A percentile compares a stretch with the other conserved stretches of the same genome.
These are phyloP conservation scores for Akebia trifoliata DNA, from an alignment of 164 flowering plant species.

Conservation along the genomic window DNA sequence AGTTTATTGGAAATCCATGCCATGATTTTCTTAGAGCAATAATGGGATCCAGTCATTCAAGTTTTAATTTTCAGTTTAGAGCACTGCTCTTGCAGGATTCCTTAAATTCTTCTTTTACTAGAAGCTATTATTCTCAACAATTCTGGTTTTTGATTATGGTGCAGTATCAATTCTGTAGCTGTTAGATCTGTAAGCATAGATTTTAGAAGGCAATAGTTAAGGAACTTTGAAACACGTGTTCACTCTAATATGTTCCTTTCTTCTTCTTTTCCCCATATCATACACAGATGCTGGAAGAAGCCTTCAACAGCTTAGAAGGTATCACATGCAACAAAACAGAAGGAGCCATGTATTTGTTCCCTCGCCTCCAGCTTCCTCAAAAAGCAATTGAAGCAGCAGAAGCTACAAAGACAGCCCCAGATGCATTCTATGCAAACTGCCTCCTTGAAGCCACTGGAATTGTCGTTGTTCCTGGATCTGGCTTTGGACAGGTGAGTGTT, in stretches of 20 bases:
- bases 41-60: too few relatives aligned
- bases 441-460: slow-evolving; percentile 93
- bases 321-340: slow-evolving; percentile 94
- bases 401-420: slow-evolving; percentile 69
- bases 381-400: slow-evolving; percentile 89
- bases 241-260: neutral
- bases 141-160: neutral
- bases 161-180: neutral
- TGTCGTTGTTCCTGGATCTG: slow-evolving; percentile 97
- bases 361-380: slow-evolving; percentile 60
- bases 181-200: neutral
- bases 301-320: slow-evolving; percentile 83
- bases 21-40: too few relatives aligned
- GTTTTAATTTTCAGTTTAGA: too few relatives aligned
- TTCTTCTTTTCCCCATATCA: neutral
- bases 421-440: slow-evolving; percentile 75
- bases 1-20: too few relatives aligned
- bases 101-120: too few relatives aligned
- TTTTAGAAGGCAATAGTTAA: too few relatives aligned
- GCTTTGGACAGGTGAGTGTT: slow-evolving; percentile 81
- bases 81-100: too few relatives aligned
- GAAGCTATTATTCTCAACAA: too few relatives aligned
- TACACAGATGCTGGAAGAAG: slow-evolving; percentile 74
- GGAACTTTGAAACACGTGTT: too few relatives aligned
- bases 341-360: slow-evolving; percentile 99